Evolutionary conservation across 768 basidiomycete genomes (phyloP).

Genomic region (Leccinum aurantiacum): DNA sequence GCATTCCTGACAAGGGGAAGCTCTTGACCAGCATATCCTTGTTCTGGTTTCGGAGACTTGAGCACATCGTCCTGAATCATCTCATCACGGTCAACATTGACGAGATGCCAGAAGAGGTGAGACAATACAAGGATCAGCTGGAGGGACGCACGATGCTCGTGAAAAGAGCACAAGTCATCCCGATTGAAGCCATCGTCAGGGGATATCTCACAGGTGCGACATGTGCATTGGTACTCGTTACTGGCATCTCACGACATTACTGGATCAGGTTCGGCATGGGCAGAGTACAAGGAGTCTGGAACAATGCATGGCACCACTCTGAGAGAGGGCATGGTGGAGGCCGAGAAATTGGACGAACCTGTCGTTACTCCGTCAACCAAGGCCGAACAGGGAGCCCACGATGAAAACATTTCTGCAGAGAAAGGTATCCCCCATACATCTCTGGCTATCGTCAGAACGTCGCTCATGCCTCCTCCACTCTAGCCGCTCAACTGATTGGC

Average conservation of each 20-base stretch:
- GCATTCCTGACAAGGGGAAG: constrained; percentile 91
- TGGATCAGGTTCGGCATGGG: constrained; percentile 85
- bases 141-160: constrained; percentile 91
- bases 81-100: constrained; percentile 75
- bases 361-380: constrained; percentile 98
- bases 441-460: not conserved
- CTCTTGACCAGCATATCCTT: constrained; percentile 87
- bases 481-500: constrained; percentile 69
- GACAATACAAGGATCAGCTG: constrained; percentile 71
- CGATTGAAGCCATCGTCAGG: constrained; percentile 92
- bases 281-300: constrained; percentile 83
- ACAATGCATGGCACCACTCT: constrained; percentile 87
- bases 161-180: constrained; percentile 81
- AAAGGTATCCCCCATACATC: constrained; percentile 46
- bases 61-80: constrained; percentile 83
- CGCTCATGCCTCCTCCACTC: constrained; percentile 1
- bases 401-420: constrained; percentile 92
- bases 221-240: not conserved
- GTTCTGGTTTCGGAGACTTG: constrained; percentile 92
- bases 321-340: constrained; percentile 78
- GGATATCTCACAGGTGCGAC: constrained; percentile 91
- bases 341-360: constrained; percentile 75
- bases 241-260: constrained; percentile 8
- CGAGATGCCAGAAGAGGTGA: constrained; percentile 80
- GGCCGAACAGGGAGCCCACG: constrained; percentile 90